phyloP scores from a whole-genome alignment of 371 early-diverging fungal species.

The Ordospora colligata region DNA sequence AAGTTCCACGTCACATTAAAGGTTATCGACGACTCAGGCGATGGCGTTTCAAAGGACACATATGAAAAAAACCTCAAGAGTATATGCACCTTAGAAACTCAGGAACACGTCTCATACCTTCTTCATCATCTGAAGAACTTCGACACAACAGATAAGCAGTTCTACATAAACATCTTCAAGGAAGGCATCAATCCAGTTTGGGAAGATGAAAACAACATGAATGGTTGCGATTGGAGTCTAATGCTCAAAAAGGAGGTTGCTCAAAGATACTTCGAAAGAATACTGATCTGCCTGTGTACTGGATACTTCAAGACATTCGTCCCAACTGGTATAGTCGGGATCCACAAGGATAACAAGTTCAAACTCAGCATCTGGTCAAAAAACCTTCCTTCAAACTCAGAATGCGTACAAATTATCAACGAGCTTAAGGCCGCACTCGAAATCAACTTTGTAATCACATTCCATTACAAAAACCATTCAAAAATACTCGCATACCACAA shows the following conservation, averaged over 20 bases:
- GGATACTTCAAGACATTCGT: conserved; percentile 47
- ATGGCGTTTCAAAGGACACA: conserved; percentile 20
- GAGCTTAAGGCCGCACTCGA: conserved; percentile 54
- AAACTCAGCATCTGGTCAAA: conserved; percentile 58
- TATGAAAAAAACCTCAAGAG: conserved; percentile 40
- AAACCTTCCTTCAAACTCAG: conserved; percentile 29
- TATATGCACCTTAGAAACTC: conserved; percentile 42
- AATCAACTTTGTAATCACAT: conserved; percentile 44
- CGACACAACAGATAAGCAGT: conserved; percentile 22
- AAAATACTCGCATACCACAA: conserved; percentile 25
- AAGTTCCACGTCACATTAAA: conserved; percentile 27
- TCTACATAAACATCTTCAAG: conserved; percentile 59
- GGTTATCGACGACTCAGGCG: conserved; percentile 6
- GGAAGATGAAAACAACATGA: conserved; percentile 60
- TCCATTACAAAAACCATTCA: conserved; percentile 53
- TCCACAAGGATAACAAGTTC: conserved; percentile 47
- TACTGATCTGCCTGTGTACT: conserved; percentile 42
- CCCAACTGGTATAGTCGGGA: conserved; percentile 58
- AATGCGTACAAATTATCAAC: conserved; percentile 35
- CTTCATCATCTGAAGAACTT: conserved; percentile 37
- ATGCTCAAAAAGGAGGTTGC: conserved; percentile 49
- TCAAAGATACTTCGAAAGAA: conserved; percentile 55
- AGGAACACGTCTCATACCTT: conserved; percentile 34
- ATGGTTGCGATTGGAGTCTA: conserved; percentile 58
- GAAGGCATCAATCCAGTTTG: conserved; percentile 59